Evolutionary conservation across 1,284 basidiomycete species (phyloP), one percentile per base, ranked within the genome.

Genomic region (Ceratobasidium sp.): DNA sequence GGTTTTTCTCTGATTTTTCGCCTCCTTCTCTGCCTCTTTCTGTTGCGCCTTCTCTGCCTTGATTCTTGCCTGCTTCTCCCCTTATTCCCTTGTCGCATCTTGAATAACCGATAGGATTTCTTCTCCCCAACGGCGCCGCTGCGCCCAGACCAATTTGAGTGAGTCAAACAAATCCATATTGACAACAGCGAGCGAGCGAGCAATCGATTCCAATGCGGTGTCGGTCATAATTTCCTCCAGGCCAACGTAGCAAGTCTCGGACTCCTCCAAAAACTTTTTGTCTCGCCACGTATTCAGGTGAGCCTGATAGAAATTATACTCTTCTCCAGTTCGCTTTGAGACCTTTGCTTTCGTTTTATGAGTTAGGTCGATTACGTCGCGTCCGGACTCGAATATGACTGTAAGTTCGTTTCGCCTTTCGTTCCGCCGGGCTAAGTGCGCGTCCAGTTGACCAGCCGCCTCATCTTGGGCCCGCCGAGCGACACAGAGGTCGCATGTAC

Each of bases 181-280:
- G 23, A 28, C 44, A 15, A 51, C n/a, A 18, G 28, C 51, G 5
- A 6, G 13, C 1, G 44, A 67, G 4, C 46, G n/a, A 12, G 66
- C 66, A 53, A 67, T 67, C 9, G 44, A 23, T 12, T 67, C 66
- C 44, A 49, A 23, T 28, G 44, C 66, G 1, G n/a, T 18, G 66
- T 67, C 44, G 13, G 66, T 67, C 44, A 53, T 53, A 20, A 67
- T 26, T 2, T 67, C 66, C 44, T 67, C 66, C 5, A 28, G n/a
- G 44, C 44, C 66, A 12, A 49, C 0, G 42, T 67, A 67, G 9
- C 66, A 49, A 12, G 44, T 67, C 6, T 67, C 23, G 15, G 66
- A 67, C 49, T 67, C 33, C 33, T 33, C 4, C 33, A 33, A 2
- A 4, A 33, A 33, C 33, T 33, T 33, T 4, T 33, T 33, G 33